Evolutionary conservation across 2,329 filamentous ascomycete species (phyloP).

Genomic region (Trichoderma endophyticum): DNA sequence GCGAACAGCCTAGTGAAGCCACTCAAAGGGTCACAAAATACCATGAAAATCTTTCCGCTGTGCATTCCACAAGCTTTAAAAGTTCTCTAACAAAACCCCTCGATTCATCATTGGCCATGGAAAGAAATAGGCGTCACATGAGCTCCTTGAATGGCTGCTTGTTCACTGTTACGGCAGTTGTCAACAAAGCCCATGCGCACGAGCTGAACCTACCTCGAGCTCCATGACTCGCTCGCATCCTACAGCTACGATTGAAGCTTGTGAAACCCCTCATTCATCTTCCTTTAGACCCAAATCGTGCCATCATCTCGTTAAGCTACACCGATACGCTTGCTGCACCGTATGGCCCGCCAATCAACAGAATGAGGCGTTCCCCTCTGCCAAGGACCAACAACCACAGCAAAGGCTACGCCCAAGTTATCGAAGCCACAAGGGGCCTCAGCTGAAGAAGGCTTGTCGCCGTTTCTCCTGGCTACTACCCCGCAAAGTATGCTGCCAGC

Average conservation of each 20-base stretch:
- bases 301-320: neutral
- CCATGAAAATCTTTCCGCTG: neutral
- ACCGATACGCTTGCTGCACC: neutral
- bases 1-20: neutral
- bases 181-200: neutral
- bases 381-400: neutral
- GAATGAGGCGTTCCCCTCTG: neutral
- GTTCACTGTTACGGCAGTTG: neutral
- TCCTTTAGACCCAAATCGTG: neutral
- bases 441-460: slow-evolving; percentile 1
- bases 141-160: neutral
- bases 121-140: neutral
- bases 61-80: neutral
- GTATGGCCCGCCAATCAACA: neutral
- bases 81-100: neutral
- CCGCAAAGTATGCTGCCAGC: slow-evolving; percentile 7
- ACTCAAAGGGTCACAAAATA: neutral
- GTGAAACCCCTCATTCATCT: neutral
- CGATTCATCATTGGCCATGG: neutral
- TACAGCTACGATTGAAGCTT: neutral
- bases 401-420: neutral
- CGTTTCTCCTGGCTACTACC: slow-evolving; percentile 1
- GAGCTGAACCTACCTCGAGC: neutral
- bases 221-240: neutral
- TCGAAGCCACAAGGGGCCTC: neutral